Evolutionary conservation across 2,329 filamentous ascomycete genomes (phyloP).

Genomic region (Tolypocladium album): DNA sequence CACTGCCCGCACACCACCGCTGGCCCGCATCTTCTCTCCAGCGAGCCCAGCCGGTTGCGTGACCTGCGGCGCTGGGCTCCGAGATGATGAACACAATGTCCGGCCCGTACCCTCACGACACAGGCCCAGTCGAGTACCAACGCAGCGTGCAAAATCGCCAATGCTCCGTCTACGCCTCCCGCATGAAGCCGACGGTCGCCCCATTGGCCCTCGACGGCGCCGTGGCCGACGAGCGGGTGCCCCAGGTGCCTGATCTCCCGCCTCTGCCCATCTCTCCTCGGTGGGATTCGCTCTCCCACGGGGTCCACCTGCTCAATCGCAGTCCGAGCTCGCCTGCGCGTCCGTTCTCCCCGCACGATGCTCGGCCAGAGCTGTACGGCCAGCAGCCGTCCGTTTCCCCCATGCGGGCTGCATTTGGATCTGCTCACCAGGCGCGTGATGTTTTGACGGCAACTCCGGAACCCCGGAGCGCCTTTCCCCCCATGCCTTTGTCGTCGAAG

Average conservation of each 20-base stretch:
- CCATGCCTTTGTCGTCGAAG: constrained; percentile 17
- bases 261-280: constrained; percentile 26
- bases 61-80: constrained; percentile 10
- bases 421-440: constrained; percentile 2
- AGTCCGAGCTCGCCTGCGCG: constrained; percentile 1
- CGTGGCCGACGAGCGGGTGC: background rate
- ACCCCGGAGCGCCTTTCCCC: constrained; percentile 18
- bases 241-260: constrained; percentile 17
- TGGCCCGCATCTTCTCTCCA: background rate
- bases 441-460: constrained; percentile 4
- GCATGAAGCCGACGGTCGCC: constrained; percentile 7
- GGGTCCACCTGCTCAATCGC: constrained; percentile 12
- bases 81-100: constrained; percentile 11
- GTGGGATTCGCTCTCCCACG: constrained; percentile 31
- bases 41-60: constrained; percentile 1
- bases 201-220: constrained; percentile 4
- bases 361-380: constrained; percentile 1
- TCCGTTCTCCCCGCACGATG: background rate
- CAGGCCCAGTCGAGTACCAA: constrained; percentile 3
- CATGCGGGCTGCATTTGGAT: background rate
- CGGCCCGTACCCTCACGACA: constrained; percentile 6
- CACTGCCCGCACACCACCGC: background rate
- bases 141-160: constrained; percentile 9
- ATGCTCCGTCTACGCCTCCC: constrained; percentile 11
- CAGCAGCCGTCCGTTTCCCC: background rate